Conservation (phyloP, 139 green algal genomes). For the Coelastrella sp. region DNA sequence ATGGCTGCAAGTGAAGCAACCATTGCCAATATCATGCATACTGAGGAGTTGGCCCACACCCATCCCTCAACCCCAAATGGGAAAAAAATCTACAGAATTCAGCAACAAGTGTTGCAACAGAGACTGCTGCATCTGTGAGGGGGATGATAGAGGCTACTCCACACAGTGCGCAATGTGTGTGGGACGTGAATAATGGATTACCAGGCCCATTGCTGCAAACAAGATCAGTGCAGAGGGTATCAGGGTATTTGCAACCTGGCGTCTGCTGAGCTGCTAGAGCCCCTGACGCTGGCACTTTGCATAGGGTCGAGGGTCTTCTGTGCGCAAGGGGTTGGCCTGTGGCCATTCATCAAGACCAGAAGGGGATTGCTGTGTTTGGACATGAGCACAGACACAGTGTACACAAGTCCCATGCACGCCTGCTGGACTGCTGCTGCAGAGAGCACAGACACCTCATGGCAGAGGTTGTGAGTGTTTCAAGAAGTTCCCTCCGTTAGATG, state of each 20-base stretch:
- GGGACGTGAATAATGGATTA: constrained; percentile 29
- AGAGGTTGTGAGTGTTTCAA: constrained; percentile 23
- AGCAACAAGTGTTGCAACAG: not conserved
- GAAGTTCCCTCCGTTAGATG: not conserved
- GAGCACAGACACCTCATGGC: constrained; percentile 36
- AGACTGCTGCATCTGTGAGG: not conserved
- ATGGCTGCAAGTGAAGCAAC: not conserved
- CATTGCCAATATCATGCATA: too few relatives aligned
- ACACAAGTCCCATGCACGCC: constrained; percentile 20
- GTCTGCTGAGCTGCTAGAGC: too few relatives aligned
- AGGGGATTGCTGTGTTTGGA: constrained; percentile 1
- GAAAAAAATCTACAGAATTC: not conserved
- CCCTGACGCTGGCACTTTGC: too few relatives aligned
- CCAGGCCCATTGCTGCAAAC: constrained; percentile 25
- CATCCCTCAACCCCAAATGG: not conserved
- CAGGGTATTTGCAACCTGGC: too few relatives aligned
- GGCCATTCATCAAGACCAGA: too few relatives aligned
- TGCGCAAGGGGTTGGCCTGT: too few relatives aligned
- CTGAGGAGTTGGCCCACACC: too few relatives aligned
- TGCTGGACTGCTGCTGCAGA: not conserved
- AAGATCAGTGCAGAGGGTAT: not conserved
- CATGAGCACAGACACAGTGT: constrained; percentile 37
- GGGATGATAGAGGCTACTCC: not conserved
- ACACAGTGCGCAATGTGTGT: not conserved
- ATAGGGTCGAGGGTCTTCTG: too few relatives aligned